phyloP scores from a whole-genome alignment of 1,284 basidiomycete species.

The Cystobasidium pallidum region DNA sequence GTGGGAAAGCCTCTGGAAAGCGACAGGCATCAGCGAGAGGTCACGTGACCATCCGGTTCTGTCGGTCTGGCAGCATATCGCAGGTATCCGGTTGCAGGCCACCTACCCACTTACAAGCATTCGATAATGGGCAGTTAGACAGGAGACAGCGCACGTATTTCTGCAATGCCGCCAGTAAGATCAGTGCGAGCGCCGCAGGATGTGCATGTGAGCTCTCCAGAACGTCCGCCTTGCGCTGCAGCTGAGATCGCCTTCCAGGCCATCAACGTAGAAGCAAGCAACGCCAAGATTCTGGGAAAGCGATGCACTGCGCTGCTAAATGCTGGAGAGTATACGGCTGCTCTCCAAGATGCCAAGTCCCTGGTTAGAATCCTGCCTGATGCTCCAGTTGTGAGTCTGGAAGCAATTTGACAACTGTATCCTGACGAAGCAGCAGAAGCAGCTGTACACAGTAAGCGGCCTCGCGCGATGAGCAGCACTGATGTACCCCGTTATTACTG shows the following conservation, averaged over 20 bases:
- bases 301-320: constrained; percentile 38
- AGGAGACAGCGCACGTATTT: neutral
- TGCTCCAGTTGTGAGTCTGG: constrained; percentile 33
- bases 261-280: neutral
- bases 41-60: no score
- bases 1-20: no score
- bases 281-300: constrained; percentile 31
- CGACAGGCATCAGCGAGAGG: no score
- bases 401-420: neutral
- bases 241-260: neutral
- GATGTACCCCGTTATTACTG: neutral
- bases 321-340: constrained; percentile 10
- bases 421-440: neutral
- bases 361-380: constrained; percentile 35
- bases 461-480: neutral
- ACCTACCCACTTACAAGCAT: no score
- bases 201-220: neutral
- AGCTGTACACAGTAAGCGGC: neutral
- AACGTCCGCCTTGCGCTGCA: neutral
- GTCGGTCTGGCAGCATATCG: no score
- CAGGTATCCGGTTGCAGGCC: no score
- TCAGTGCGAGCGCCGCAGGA: neutral
- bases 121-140: no score
- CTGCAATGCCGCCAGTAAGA: neutral
- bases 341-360: constrained; percentile 22